Conservation (phyloP, 257 asterid species). For the Solanum pennellii region DNA sequence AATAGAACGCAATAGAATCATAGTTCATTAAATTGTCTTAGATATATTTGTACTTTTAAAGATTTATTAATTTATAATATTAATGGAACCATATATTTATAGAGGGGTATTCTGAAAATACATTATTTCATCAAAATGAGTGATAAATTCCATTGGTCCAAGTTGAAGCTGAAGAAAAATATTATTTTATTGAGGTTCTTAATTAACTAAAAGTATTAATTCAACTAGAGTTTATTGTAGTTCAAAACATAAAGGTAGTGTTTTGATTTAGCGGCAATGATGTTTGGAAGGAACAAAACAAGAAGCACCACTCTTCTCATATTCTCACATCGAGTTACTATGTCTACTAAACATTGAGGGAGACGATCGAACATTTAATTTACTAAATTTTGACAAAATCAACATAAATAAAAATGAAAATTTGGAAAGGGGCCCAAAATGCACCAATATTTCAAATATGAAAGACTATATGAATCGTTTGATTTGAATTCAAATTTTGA, state of each 20-base stretch:
- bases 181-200: too few species aligned
- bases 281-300: background rate
- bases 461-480: too few species aligned
- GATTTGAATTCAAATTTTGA: too few species aligned
- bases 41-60: too few species aligned
- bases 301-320: background rate
- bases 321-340: background rate
- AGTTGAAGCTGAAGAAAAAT: too few species aligned
- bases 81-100: too few species aligned
- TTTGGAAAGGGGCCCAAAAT: background rate
- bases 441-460: background rate
- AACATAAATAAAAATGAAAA: background rate
- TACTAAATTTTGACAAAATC: background rate
- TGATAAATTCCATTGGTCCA: too few species aligned
- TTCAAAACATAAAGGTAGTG: background rate
- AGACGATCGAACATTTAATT: background rate
- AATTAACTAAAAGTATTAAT: too few species aligned
- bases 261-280: background rate
- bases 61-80: too few species aligned
- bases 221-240: background rate
- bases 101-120: fast-evolving
- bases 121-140: too few species aligned
- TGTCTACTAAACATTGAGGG: background rate
- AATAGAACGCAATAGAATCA: too few species aligned
- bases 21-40: too few species aligned